Base-by-base conservation (phyloP, 2,329 filamentous ascomycete genomes). In the Endoconidiophora polonica region DNA sequence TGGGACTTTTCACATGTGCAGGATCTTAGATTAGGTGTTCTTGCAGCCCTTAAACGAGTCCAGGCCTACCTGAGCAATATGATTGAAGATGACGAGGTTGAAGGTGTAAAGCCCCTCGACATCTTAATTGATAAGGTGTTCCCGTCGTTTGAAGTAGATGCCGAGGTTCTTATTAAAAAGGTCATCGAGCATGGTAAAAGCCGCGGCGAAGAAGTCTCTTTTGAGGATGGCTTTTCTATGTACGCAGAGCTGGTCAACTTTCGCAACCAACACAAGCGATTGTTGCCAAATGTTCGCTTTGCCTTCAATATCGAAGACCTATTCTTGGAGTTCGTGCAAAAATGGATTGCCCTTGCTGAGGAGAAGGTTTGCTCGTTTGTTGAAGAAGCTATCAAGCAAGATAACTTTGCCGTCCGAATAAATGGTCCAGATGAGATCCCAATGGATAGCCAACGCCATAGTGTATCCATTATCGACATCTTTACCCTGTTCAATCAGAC, bases 1-100 rank as follows among this genome's bases (percentile, higher is more conserved):
- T 95, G 91, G 88, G 79, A 95, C 57, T 90, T 94, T 61, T 83
- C 76, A 55, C 86, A 96, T 63, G 82, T 96, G 51, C 86, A 95
- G 53, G 78, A 88, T 59, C 75, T 98, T 22, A 87, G 88, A 14
- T 86, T 91, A 61, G 78, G 79, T 0, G 86, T 96, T 4, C 81
- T 86, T 45, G 87, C 85, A 56, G 71, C 95, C 29, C 86, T 83
- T 55, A 81, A 94, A 58, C 85, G 82, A 61, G 93, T 95, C 47
- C 82, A 87, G 63, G 96, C 96, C 66, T 98, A 94, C 65, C 79
- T 79, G 58, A 90, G 84, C 58, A 91, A 83, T 52, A 49, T 46
- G 42, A 46, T 53, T 29, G 46, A 46, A 5, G 51, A 53, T n/a
- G 86, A 86, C 1, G 81, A 86, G 55, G 83, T 96, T 53, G 82